Evolutionary conservation across 768 basidiomycete species (phyloP).

Genomic region (Tricholoma furcatifolium): DNA sequence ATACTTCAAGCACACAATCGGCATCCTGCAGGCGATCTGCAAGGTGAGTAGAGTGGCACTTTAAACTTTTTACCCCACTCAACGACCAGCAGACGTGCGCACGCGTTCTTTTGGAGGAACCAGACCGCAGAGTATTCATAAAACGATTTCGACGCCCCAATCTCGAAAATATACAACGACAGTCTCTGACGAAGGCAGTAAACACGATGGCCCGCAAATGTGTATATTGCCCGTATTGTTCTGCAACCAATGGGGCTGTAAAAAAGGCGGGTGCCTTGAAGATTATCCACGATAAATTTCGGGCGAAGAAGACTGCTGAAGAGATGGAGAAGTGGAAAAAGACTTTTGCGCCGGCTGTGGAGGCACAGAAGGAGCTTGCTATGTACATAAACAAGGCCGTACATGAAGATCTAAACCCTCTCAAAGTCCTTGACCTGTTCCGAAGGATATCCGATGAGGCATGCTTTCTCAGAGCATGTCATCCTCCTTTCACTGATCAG

Average conservation of each 20-base stretch:
- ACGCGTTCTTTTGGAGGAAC: conserved; percentile 83
- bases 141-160: conserved; percentile 88
- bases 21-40: conserved; percentile 93
- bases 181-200: conserved; percentile 78
- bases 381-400: conserved; percentile 85
- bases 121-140: conserved; percentile 80
- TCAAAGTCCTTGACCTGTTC: conserved; percentile 92
- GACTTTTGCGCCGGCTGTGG: conserved; percentile 78
- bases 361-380: conserved; percentile 83
- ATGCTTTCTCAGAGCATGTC: conserved; percentile 7
- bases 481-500: neutral
- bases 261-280: conserved; percentile 95
- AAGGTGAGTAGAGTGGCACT: conserved; percentile 55
- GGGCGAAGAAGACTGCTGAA: conserved; percentile 88
- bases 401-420: conserved; percentile 90
- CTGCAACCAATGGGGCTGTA: conserved; percentile 90
- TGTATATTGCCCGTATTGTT: conserved; percentile 90
- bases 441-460: conserved; percentile 91
- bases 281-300: conserved; percentile 97
- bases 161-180: conserved; percentile 91
- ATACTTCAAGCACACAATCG: conserved; percentile 94
- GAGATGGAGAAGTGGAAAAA: conserved; percentile 87
- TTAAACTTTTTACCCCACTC: neutral
- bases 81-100: conserved; percentile 71
- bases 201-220: conserved; percentile 87